Evolutionary conservation across 176 grass and related monocot genomes (phyloP).

Genomic region (Eleusine coracana): DNA sequence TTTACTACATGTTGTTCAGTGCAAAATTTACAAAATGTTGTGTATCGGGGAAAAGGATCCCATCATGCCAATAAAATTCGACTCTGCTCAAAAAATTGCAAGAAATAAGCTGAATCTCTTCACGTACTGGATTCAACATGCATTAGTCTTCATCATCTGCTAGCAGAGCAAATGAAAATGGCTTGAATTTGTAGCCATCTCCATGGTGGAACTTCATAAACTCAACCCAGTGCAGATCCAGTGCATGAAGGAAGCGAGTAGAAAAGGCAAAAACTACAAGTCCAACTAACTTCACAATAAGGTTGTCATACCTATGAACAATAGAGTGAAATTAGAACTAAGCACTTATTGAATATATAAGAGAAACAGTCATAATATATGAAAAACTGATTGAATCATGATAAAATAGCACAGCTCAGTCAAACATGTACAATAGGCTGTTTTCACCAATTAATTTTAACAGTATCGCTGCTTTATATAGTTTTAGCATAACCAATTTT

Average conservation of each 20-base stretch:
- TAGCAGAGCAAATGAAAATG: slow-evolving; percentile 87
- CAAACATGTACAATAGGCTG: too few relatives aligned
- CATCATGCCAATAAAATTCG: slow-evolving; percentile 37
- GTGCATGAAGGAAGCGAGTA: slow-evolving; percentile 93
- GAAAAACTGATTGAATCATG: too few relatives aligned
- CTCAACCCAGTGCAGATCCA: slow-evolving; percentile 99
- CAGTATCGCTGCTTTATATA: too few relatives aligned
- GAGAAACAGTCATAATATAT: background rate
- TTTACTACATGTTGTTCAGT: too few relatives aligned
- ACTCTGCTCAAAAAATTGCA: slow-evolving; percentile 41
- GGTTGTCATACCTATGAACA: slow-evolving; percentile 80
- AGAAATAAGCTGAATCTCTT: slow-evolving; percentile 48
- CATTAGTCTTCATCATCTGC: slow-evolving; percentile 82
- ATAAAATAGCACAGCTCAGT: too few relatives aligned
- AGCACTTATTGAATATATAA: slow-evolving; percentile 4
- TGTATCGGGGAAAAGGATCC: slow-evolving; percentile 42
- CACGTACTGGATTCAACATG: slow-evolving; percentile 19
- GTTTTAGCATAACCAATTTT: too few relatives aligned
- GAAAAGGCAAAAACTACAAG: slow-evolving; percentile 87
- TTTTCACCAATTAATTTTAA: too few relatives aligned
- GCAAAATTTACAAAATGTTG: slow-evolving; percentile 52
- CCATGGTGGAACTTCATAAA: slow-evolving; percentile 99
- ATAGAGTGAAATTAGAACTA: slow-evolving; percentile 34
- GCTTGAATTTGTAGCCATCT: slow-evolving; percentile 97
- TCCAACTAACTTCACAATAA: slow-evolving; percentile 62